Conservation (phyloP, 1,284 basidiomycete species). For the Anthracocystis walkeri region DNA sequence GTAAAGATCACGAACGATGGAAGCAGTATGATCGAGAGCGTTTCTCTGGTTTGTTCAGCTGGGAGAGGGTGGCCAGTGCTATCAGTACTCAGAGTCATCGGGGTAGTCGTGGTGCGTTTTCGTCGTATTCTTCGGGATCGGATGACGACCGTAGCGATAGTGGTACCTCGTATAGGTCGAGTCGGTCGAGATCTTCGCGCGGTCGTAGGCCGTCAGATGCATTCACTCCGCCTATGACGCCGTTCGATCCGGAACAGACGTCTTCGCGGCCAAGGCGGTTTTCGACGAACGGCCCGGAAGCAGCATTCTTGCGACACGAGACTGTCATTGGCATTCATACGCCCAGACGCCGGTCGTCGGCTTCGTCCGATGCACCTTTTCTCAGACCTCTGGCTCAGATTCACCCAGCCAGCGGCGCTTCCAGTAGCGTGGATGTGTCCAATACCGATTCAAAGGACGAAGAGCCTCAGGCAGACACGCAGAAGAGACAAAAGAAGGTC, state of each 20-base stretch:
- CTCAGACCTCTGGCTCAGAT: conserved; percentile 56
- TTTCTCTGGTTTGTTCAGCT: conserved; percentile 41
- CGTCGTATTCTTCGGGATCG: conserved; percentile 37
- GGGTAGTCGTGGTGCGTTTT: conserved; percentile 38
- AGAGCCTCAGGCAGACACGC: conserved; percentile 7
- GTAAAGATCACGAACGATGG: conserved; percentile 68
- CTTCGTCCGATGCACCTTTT: conserved; percentile 32
- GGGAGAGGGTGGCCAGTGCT: conserved; percentile 48
- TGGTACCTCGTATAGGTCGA: conserved; percentile 39
- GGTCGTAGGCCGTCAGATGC: conserved; percentile 35
- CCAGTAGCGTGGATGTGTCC: conserved; percentile 20
- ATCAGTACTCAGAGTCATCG: conserved; percentile 43
- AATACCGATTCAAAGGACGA: not conserved
- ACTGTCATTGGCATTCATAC: conserved; percentile 65
- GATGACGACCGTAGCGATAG: conserved; percentile 47
- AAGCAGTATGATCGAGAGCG: conserved; percentile 52
- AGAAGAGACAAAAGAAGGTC: conserved; percentile 20
- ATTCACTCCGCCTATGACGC: conserved; percentile 40
- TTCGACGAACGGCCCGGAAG: conserved; percentile 58
- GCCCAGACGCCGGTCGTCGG: conserved; percentile 47
- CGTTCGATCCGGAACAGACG: conserved; percentile 18
- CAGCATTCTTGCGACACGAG: conserved; percentile 59
- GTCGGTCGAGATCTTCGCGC: conserved; percentile 40
- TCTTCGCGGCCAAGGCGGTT: conserved; percentile 43
- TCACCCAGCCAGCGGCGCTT: conserved; percentile 26